These are phyloP conservation scores for Solanum sejunctum DNA, from an alignment of 257 asterid species.

Conservation along the genomic window DNA sequence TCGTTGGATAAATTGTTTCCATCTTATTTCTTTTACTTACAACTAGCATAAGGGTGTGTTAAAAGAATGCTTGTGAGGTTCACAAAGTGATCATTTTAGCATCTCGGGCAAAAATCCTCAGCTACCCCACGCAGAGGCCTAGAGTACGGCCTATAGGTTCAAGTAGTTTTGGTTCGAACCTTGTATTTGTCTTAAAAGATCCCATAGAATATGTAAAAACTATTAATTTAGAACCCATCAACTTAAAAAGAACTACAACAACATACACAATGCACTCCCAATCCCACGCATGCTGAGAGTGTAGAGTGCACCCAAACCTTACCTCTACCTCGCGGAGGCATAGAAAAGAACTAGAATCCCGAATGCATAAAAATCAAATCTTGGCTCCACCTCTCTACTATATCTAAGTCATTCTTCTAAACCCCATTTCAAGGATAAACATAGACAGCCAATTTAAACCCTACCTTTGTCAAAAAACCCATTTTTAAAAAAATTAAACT, in stretches of 20 bases:
- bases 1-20: not conserved
- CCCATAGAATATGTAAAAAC: not conserved
- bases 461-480: not conserved
- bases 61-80: not conserved
- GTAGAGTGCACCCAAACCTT: not conserved
- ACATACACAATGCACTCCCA: not conserved
- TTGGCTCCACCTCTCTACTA: not conserved
- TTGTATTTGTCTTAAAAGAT: not conserved
- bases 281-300: not conserved
- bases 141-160: not conserved
- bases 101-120: not conserved
- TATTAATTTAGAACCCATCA: not conserved
- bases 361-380: not conserved
- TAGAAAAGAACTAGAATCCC: not conserved
- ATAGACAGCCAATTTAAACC: not conserved
- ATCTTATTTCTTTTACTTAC: not conserved
- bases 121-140: not conserved
- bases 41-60: not conserved
- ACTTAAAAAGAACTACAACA: not conserved
- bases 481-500: no score
- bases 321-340: not conserved
- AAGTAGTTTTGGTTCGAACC: not conserved
- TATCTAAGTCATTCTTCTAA: not conserved
- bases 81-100: not conserved
- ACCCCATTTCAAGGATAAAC: not conserved